Evolutionary conservation across 2,329 filamentous ascomycete species (phyloP).

Genomic region (Pseudocercospora musae): DNA sequence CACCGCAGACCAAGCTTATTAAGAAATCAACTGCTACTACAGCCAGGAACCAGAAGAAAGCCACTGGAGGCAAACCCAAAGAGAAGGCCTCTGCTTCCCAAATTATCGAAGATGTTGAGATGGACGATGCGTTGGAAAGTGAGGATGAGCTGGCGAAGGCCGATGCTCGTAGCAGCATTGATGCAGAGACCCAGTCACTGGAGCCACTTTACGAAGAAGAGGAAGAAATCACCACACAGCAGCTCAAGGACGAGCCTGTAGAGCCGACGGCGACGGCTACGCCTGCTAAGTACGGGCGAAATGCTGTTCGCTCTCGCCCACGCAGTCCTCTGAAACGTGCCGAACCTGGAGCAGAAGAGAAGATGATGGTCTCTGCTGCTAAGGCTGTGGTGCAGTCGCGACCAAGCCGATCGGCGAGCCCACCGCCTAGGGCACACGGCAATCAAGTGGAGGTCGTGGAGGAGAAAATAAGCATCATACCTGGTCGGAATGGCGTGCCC

Average conservation of each 20-base stretch:
- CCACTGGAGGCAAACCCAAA: constrained; percentile 1
- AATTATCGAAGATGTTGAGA: constrained; percentile 12
- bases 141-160: constrained; percentile 26
- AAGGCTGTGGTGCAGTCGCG: constrained; percentile 22
- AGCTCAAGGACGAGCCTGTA: constrained; percentile 26
- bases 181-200: constrained; percentile 28
- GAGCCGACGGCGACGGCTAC: constrained; percentile 32
- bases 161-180: constrained; percentile 21
- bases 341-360: constrained; percentile 18
- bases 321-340: constrained; percentile 27
- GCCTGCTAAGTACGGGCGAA: constrained; percentile 26
- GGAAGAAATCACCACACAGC: constrained; percentile 22
- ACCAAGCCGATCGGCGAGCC: constrained; percentile 18
- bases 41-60: constrained; percentile 12
- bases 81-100: constrained; percentile 8
- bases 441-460: constrained; percentile 20
- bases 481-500: constrained; percentile 25
- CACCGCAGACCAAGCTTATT: constrained; percentile 14
- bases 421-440: constrained; percentile 18
- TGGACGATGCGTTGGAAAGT: constrained; percentile 26
- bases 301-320: constrained; percentile 23
- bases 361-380: constrained; percentile 25
- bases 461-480: constrained; percentile 21
- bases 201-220: constrained; percentile 37
- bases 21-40: constrained; percentile 7